Conservation (phyloP, 306 rosid species). For the Vachellia collinsii region DNA sequence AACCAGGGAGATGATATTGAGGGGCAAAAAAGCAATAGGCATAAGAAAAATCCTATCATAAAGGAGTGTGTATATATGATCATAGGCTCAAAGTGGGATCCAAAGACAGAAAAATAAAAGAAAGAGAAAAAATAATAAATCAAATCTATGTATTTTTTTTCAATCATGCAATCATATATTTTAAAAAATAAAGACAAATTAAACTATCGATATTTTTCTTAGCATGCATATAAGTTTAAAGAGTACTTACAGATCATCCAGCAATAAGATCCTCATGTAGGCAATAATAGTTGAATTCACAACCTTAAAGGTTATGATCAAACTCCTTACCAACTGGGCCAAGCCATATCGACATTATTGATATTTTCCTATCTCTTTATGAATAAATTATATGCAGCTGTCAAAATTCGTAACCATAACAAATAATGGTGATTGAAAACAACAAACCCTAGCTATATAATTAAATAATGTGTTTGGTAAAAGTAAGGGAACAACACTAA, state of each 20-base stretch:
- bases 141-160: neutral
- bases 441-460: neutral
- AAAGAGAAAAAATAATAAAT: slow-evolving; percentile 23
- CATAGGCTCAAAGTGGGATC: neutral
- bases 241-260: too few relatives aligned
- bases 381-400: neutral
- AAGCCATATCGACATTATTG: too few relatives aligned
- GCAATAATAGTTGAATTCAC: too few relatives aligned
- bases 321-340: too few relatives aligned
- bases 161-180: neutral
- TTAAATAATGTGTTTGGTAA: neutral
- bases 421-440: neutral
- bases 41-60: neutral
- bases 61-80: neutral
- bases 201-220: neutral
- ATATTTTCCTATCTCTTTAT: too few relatives aligned
- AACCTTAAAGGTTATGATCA: too few relatives aligned
- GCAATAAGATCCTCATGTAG: too few relatives aligned
- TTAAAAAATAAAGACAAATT: neutral
- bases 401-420: neutral
- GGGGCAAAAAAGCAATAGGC: neutral
- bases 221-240: too few relatives aligned
- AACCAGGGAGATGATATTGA: neutral
- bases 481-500: slow-evolving; percentile 33
- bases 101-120: slow-evolving; percentile 1